Evolutionary conservation across 2,329 filamentous ascomycete species (phyloP).

Genomic region (Sporothrix humicola): DNA sequence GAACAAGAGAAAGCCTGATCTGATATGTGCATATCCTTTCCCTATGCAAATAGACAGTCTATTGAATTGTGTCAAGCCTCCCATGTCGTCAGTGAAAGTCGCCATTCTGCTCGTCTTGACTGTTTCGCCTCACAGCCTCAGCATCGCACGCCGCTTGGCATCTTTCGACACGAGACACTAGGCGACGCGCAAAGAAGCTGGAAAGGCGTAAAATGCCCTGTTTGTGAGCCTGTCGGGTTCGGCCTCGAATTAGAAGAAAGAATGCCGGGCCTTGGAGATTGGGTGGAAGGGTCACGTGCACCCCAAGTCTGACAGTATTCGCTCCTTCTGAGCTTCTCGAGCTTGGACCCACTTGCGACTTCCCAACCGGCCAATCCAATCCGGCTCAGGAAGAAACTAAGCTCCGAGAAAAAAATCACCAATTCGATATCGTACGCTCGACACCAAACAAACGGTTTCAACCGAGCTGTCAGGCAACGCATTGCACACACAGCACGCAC

Average conservation of each 20-base stretch:
- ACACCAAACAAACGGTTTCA: not conserved
- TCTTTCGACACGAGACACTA: constrained; percentile 15
- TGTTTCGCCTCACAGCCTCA: not conserved
- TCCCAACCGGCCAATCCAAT: constrained; percentile 20
- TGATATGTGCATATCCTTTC: not conserved
- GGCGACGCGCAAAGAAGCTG: not conserved
- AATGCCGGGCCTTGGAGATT: not conserved
- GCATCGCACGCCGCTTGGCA: not conserved
- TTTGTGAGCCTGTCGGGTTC: not conserved
- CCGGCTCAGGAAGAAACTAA: constrained; percentile 33
- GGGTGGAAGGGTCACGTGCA: constrained; percentile 3
- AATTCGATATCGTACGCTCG: not conserved
- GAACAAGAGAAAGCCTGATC: not conserved
- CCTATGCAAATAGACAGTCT: not conserved
- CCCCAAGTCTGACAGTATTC: too few relatives aligned
- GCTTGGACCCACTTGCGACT: not conserved
- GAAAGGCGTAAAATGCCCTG: not conserved
- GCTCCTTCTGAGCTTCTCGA: not conserved
- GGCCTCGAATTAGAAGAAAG: not conserved
- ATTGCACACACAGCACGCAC: not conserved
- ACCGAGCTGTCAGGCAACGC: not conserved
- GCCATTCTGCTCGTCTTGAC: not conserved
- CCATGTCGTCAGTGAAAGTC: constrained; percentile 9
- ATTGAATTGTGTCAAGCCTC: too few relatives aligned
- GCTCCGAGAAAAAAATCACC: constrained; percentile 35